These are phyloP conservation scores for Strobilomyces echinocephalus DNA, from an alignment of 768 basidiomycete genomes.

Conservation along the genomic window DNA sequence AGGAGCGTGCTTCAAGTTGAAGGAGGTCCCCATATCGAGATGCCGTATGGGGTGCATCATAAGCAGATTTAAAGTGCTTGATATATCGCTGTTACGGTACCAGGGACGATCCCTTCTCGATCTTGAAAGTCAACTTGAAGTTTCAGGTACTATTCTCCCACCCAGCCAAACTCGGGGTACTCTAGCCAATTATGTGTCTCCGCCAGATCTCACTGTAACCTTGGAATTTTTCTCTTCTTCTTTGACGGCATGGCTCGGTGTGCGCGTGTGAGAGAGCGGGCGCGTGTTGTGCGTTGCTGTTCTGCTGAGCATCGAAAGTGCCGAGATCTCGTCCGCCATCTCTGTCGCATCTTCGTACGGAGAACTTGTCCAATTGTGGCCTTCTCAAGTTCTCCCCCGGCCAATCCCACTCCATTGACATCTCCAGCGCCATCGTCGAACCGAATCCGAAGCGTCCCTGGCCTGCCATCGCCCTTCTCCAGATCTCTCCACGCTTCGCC, in stretches of 20 bases:
- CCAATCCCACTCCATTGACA: constrained; percentile 30
- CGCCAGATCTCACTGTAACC: constrained; percentile 18
- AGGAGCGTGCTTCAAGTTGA: constrained; percentile 26
- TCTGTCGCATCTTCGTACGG: constrained; percentile 6
- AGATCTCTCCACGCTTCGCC: constrained; percentile 23
- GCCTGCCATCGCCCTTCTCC: constrained; percentile 20
- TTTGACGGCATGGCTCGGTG: constrained; percentile 23
- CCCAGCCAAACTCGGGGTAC: constrained; percentile 20
- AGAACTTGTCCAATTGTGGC: constrained; percentile 20
- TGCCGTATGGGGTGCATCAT: constrained; percentile 34
- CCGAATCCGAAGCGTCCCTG: constrained; percentile 20
- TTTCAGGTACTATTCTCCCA: constrained; percentile 35
- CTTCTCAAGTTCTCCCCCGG: constrained; percentile 26
- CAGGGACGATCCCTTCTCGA: constrained; percentile 37
- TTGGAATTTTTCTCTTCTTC: constrained; percentile 9
- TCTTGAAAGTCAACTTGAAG: constrained; percentile 32
- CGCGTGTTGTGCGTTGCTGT: constrained; percentile 14
- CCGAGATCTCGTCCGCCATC: constrained; percentile 19
- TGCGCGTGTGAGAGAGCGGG: constrained; percentile 14
- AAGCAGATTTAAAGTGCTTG: constrained; percentile 31
- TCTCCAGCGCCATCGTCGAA: constrained; percentile 32
- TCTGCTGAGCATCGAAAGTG: constrained; percentile 10
- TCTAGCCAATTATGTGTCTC: constrained; percentile 23
- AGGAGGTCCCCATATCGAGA: constrained; percentile 26
- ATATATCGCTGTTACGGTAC: constrained; percentile 33